These are phyloP conservation scores for Acacia melanoxylon DNA, from an alignment of 306 rosid genomes.

Conservation along the genomic window DNA sequence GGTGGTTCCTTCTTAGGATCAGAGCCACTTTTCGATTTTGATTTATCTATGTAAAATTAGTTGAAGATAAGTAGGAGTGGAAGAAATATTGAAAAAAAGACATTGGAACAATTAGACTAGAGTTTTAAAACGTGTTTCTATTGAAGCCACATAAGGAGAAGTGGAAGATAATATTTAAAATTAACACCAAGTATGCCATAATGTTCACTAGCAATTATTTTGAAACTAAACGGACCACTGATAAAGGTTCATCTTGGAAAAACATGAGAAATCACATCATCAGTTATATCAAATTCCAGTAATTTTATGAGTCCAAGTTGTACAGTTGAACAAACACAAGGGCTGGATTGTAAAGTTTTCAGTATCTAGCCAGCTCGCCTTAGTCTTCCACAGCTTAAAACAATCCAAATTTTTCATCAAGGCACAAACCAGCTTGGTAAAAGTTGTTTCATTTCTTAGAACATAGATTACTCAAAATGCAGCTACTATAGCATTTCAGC, in stretches of 20 bases:
- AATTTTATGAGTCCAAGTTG: neutral
- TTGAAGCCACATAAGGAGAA: slow-evolving; percentile 3
- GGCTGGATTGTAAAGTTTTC: neutral
- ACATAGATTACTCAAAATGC: slow-evolving; percentile 20
- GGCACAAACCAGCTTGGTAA: slow-evolving; percentile 1
- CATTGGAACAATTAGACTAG: neutral
- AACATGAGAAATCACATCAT: neutral
- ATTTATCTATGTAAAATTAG: slow-evolving; percentile 45
- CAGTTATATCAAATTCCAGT: neutral
- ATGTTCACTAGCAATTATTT: slow-evolving; percentile 10
- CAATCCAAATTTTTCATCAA: slow-evolving; percentile 16
- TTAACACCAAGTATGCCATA: neutral
- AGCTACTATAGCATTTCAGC: neutral
- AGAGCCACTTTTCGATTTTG: slow-evolving; percentile 47
- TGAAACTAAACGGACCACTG: slow-evolving; percentile 11
- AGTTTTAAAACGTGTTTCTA: neutral
- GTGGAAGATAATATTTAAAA: neutral
- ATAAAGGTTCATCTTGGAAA: slow-evolving; percentile 7
- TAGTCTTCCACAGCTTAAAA: slow-evolving; percentile 10
- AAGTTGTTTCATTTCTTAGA: neutral
- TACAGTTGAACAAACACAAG: neutral
- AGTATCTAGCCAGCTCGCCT: slow-evolving; percentile 24
- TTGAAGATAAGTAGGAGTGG: neutral
- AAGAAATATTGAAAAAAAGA: neutral
- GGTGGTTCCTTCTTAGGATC: slow-evolving; percentile 67